Evolutionary conservation across 768 basidiomycete species (phyloP).

Genomic region (Lactarius hengduanensis): DNA sequence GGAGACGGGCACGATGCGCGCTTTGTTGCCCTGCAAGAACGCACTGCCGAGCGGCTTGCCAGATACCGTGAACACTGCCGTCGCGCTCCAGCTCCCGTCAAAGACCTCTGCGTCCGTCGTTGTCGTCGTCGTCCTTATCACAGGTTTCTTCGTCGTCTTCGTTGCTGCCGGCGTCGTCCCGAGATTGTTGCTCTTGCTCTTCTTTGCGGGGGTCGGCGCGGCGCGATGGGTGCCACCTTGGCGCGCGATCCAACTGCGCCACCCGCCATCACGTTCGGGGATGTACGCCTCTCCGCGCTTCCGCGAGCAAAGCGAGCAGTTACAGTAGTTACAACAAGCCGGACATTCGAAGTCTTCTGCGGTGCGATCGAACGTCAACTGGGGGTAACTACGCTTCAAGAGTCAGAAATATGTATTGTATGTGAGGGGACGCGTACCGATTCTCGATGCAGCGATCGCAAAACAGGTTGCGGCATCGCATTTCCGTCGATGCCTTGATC

Average conservation of each 20-base stretch:
- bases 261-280: conserved; percentile 33
- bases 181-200: not conserved
- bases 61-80: not conserved
- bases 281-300: conserved; percentile 49
- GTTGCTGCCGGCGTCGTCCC: not conserved
- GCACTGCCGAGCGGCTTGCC: not conserved
- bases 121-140: not conserved
- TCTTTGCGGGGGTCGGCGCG: not conserved
- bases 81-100: not conserved
- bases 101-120: not conserved
- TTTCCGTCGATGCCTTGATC: not conserved
- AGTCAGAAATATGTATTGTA: not conserved
- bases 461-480: conserved; percentile 13
- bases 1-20: not conserved
- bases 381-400: conserved; percentile 39
- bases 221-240: not conserved
- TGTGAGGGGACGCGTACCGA: not conserved
- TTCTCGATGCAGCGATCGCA: conserved; percentile 27
- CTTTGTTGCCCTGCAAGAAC: not conserved
- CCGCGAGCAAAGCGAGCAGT: conserved; percentile 46
- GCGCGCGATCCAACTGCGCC: conserved; percentile 14
- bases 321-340: conserved; percentile 46
- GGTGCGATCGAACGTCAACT: conserved; percentile 38
- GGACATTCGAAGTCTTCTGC: conserved; percentile 44
- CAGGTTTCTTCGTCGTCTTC: not conserved